Evolutionary conservation across 257 asterid species (phyloP), one percentile per base, ranked within the genome.

Genomic region (Thymus mandschuricus): DNA sequence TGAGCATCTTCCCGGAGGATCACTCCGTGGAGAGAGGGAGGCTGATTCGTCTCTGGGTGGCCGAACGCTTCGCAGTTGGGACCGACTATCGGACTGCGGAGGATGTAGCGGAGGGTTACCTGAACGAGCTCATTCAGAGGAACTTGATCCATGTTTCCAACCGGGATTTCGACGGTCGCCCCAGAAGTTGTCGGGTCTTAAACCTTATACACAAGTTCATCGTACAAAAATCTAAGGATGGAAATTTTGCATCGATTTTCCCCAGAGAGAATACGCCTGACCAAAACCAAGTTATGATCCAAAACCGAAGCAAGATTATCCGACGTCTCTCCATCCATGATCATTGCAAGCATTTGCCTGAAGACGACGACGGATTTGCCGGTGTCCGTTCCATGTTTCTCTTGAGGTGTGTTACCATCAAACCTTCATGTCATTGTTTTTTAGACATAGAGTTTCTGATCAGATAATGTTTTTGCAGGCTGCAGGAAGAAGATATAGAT

Each of bases 21-120:
- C 51, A 70, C 70, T 68, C 76, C 2, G 78, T 86, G 2, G 49
- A 71, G 38, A 74, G 81, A 1, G 81, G 84, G 2, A 86, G 81
- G 80, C 77, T 81, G 15, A 56, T 79, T 60, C 83, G 88, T 15
- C 77, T 86, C 51, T 86, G 86, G 85, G 83, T 86, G 28, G 86
- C 91, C 1, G 88, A 86, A 59, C 64, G 85, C 6, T 83, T 86
- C 41, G 86, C 60, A 1, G 51, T 33, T 21, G 74, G 30, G 50
- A 75, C 71, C 1, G 59, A 62, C 1, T 3, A 13, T n/a, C 10
- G 56, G 40, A 79, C 78, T 5, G 77, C 81, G 0, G 88, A 83
- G 77, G 88, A 81, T 49, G 82, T 81, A 1, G 88, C 86, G 0
- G 77, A 79, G 67, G 75, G 41, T 9, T 75, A 78, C 62, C 81